Base-by-base conservation (phyloP, 2,329 filamentous ascomycete species). In the Penicillium sp. region DNA sequence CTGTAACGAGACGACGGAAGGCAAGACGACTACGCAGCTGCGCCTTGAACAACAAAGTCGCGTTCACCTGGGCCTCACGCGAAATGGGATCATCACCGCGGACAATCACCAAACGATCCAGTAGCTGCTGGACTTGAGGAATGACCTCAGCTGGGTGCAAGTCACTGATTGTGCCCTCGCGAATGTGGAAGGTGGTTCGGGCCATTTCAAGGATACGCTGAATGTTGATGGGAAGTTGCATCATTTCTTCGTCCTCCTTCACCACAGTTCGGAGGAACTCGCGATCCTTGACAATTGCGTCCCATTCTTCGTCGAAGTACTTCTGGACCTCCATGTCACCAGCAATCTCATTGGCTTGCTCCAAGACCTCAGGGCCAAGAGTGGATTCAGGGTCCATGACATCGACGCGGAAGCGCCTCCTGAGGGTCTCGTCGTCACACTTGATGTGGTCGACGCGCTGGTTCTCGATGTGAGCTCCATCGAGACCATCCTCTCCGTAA, bases 401-500 rank as follows among this genome's bases (percentile, higher is more conserved):
- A 75, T 99, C 92, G 52, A 99, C 81, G 49, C 88, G 87, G 80
- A 90, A 99, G 49, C 88, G 87, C 60, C 87, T 83, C 65, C 90
- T 87, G 67, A 99, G 96, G 43, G 87, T 85, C 43, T 82, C 79
- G 65, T 91, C 82, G 2, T 91, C 91, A 73, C 91, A 86, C 61
- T 87, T 88, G 71, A 97, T 89, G 69, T 90, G 88, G 66, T 96
- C 91, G 60, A 99, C 85, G 51, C 85, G 85, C 75, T 99, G 95
- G 67, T 92, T 91, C 78, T 99, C 94, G 54, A 99, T 97, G 72
- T 88, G 86, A 61, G 90, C 89, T 69, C 90, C 95, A 73, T 99
- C 95, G 7, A 97, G 83, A 68, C 94, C 95, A 74, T 99, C 95
- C 73, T 99, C 94, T 69, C 94, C 94, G 64, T 99, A 99, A 57